Evolutionary conservation across 2,329 filamentous ascomycete genomes (phyloP).

Genomic region (Ophiostoma ulmi): DNA sequence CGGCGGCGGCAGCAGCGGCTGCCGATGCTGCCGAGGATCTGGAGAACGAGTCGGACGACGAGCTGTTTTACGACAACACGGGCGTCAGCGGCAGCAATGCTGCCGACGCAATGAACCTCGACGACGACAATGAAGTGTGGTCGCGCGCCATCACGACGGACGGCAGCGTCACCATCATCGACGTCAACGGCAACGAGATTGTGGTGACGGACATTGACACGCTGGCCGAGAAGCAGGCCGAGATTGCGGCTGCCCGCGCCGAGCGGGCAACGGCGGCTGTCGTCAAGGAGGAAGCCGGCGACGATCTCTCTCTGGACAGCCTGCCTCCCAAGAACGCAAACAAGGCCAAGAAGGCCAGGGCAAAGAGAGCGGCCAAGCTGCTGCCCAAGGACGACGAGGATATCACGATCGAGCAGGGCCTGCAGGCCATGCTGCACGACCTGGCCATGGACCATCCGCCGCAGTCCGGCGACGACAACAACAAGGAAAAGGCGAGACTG

Average conservation of each 20-base stretch:
- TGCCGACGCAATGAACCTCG: conserved; percentile 22
- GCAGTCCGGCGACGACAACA: too few relatives aligned
- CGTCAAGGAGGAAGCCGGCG: conserved; percentile 26
- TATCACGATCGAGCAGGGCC: conserved; percentile 38
- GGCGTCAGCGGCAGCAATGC: neutral
- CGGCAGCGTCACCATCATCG: conserved; percentile 39
- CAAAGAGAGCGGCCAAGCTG: conserved; percentile 32
- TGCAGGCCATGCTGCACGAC: conserved; percentile 42
- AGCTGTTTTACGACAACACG: conserved; percentile 29
- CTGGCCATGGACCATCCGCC: conserved; percentile 35
- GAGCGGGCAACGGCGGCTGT: neutral
- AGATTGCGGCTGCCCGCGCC: conserved; percentile 21
- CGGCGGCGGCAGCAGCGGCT: neutral
- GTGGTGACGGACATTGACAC: conserved; percentile 39
- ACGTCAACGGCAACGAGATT: conserved; percentile 39
- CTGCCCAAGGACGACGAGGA: conserved; percentile 37
- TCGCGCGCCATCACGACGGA: conserved; percentile 37
- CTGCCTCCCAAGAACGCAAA: neutral
- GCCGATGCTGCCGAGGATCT: conserved; percentile 27
- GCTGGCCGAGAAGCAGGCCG: conserved; percentile 31
- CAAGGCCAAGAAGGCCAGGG: conserved; percentile 20
- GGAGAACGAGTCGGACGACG: conserved; percentile 27
- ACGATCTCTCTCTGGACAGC: conserved; percentile 24
- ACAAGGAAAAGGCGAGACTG: neutral
- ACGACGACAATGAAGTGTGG: conserved; percentile 42